phyloP scores from a whole-genome alignment of 2,329 filamentous ascomycete genomes.

The Cladorrhinum sp. region DNA sequence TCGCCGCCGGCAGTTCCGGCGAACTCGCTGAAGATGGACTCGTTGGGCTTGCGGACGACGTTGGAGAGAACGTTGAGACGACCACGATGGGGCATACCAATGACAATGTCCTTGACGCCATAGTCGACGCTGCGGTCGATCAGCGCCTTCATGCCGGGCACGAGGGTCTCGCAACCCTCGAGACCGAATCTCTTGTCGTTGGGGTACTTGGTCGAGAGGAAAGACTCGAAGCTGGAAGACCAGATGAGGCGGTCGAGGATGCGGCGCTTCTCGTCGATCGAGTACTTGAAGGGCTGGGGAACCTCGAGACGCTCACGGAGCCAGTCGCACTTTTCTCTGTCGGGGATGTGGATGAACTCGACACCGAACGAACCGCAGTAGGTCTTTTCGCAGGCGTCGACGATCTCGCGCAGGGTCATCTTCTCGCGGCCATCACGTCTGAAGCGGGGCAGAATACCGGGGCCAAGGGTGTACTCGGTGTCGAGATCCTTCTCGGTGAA shows the following conservation, averaged over 20 bases:
- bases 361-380: constrained; percentile 98
- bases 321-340: constrained; percentile 98
- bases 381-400: constrained; percentile 87
- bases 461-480: constrained; percentile 85
- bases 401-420: constrained; percentile 95
- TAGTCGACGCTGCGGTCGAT: constrained; percentile 98
- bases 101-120: constrained; percentile 98
- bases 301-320: constrained; percentile 92
- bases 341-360: constrained; percentile 98
- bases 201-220: constrained; percentile 95
- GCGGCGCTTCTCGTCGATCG: constrained; percentile 94
- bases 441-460: constrained; percentile 92
- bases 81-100: constrained; percentile 98
- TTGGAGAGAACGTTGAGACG: constrained; percentile 97
- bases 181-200: constrained; percentile 99
- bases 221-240: constrained; percentile 95
- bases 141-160: constrained; percentile 98
- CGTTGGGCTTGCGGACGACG: constrained; percentile 97
- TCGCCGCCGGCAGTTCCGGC: constrained; percentile 81
- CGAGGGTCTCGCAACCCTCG: constrained; percentile 93
- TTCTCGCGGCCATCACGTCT: constrained; percentile 84
- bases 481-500: constrained; percentile 94
- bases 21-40: constrained; percentile 99
- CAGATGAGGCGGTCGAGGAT: constrained; percentile 97
- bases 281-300: constrained; percentile 93